phyloP scores from a whole-genome alignment of 2,329 filamentous ascomycete species.

The Colletotrichum simmondsii region DNA sequence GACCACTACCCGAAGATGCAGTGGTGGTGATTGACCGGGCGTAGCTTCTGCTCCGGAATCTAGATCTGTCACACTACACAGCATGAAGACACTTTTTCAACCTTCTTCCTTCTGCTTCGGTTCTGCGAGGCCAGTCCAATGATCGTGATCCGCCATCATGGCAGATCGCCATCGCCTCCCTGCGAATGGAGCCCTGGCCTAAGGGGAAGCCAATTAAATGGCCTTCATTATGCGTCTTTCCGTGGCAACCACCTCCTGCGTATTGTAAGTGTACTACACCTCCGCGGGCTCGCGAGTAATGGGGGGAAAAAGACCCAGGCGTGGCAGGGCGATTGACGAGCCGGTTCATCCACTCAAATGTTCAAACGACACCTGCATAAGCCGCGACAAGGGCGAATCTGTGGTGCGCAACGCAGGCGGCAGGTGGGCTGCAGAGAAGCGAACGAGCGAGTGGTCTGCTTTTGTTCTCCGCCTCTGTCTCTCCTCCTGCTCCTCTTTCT shows the following conservation, averaged over 20 bases:
- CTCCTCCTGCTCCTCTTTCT: not conserved
- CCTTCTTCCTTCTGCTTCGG: not conserved
- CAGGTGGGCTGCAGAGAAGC: not conserved
- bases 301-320: no score
- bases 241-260: not conserved
- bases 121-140: not conserved
- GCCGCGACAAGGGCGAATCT: not conserved
- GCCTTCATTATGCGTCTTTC: not conserved
- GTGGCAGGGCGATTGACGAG: not conserved
- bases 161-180: not conserved
- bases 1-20: not conserved
- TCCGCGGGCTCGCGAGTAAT: not conserved
- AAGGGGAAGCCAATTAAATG: not conserved
- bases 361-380: not conserved
- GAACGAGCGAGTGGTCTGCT: not conserved
- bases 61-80: not conserved
- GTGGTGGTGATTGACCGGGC: no score
- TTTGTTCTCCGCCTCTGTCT: no score
- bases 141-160: not conserved
- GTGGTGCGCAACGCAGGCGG: conserved; percentile 10
- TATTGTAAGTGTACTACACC: not conserved
- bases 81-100: not conserved
- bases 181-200: not conserved
- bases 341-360: not conserved
- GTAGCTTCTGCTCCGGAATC: not conserved